Conservation (phyloP, 2,329 filamentous ascomycete species). For the Trichophyton verrucosum region DNA sequence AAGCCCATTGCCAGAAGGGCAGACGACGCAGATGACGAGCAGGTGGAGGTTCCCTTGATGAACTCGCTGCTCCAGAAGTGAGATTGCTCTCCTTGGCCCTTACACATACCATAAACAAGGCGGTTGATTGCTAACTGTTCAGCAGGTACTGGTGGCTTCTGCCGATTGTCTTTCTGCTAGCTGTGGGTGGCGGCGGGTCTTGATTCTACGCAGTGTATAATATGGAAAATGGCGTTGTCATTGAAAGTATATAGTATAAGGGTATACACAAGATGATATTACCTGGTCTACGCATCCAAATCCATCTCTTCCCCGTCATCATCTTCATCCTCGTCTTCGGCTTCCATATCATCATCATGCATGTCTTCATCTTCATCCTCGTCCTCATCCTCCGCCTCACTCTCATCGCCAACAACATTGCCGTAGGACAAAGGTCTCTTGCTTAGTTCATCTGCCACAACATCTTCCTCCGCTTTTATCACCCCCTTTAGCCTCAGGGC, state of each 20-base stretch:
- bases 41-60: slow-evolving; percentile 24
- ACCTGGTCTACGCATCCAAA: background rate
- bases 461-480: slow-evolving; percentile 7
- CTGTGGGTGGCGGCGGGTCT: slow-evolving; percentile 29
- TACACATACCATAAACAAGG: background rate
- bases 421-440: background rate
- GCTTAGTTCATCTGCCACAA: background rate
- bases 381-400: background rate
- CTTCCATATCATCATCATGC: background rate
- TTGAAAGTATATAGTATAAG: background rate
- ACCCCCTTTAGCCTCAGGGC: slow-evolving; percentile 15
- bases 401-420: background rate
- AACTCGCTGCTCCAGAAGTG: slow-evolving; percentile 33
- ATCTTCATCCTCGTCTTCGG: background rate
- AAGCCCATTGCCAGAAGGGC: slow-evolving; percentile 28
- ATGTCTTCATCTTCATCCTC: background rate
- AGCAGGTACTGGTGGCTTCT: slow-evolving; percentile 38
- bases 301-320: slow-evolving; percentile 2
- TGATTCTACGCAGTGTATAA: background rate
- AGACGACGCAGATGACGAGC: slow-evolving; percentile 25
- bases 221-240: background rate
- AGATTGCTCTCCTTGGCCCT: slow-evolving; percentile 10
- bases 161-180: slow-evolving; percentile 30
- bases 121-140: background rate
- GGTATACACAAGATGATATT: background rate